A percentile compares a stretch with the other conserved stretches of the same genome.
These are phyloP conservation scores for Diaporthe nobilis DNA, from an alignment of 2,329 filamentous ascomycete species.

Conservation along the genomic window DNA sequence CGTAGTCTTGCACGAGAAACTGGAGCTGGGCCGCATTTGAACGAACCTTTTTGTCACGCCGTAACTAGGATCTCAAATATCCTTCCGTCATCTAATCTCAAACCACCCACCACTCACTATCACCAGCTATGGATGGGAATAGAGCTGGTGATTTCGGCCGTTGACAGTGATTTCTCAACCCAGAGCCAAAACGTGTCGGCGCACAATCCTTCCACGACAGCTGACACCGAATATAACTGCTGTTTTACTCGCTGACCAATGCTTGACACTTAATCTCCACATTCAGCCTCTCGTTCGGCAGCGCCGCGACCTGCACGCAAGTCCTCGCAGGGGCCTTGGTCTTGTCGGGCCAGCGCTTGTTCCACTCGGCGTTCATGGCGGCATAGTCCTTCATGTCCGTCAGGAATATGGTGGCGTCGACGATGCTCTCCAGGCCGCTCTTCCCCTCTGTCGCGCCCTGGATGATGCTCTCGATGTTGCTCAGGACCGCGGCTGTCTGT, in stretches of 20 bases:
- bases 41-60: neutral
- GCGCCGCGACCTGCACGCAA: constrained; percentile 51
- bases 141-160: neutral
- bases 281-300: constrained; percentile 51
- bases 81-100: neutral
- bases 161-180: neutral
- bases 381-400: constrained; percentile 52
- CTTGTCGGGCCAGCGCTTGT: constrained; percentile 52
- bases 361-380: constrained; percentile 54
- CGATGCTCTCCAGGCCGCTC: constrained; percentile 49
- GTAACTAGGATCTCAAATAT: no score
- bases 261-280: constrained; percentile 53
- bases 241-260: constrained; percentile 32
- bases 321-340: constrained; percentile 51
- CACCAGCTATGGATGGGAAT: neutral
- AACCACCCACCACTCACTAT: neutral
- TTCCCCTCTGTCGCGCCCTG: constrained; percentile 49
- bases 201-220: neutral
- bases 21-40: neutral
- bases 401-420: constrained; percentile 53
- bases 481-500: constrained; percentile 53
- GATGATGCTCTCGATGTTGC: constrained; percentile 51
- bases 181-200: neutral
- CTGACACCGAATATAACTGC: neutral
- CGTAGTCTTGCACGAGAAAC: neutral